These are phyloP conservation scores for Paracoccidioides brasiliensis DNA, from an alignment of 2,329 filamentous ascomycete species.

Conservation along the genomic window DNA sequence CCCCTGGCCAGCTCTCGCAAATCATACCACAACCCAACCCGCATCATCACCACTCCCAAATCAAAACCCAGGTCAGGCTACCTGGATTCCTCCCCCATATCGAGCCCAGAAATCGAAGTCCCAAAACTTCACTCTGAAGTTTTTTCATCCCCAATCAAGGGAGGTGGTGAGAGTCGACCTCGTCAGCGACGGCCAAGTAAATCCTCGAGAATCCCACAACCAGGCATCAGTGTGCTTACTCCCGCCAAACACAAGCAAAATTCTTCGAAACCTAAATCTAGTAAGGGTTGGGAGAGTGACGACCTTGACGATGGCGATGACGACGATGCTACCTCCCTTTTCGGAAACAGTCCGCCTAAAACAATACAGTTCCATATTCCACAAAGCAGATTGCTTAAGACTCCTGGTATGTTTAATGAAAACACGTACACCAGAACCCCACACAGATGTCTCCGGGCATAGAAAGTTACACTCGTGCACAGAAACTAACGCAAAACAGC, in stretches of 20 bases:
- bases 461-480: not conserved
- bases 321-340: slow-evolving; percentile 43
- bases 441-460: not conserved
- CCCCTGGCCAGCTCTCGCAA: slow-evolving; percentile 43
- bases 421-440: not conserved
- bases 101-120: slow-evolving; percentile 64
- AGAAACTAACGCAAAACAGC: slow-evolving; percentile 18
- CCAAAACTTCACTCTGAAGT: slow-evolving; percentile 75
- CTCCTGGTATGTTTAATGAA: slow-evolving; percentile 28
- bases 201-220: slow-evolving; percentile 48
- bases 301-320: slow-evolving; percentile 48
- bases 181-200: slow-evolving; percentile 29
- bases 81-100: slow-evolving; percentile 43
- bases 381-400: slow-evolving; percentile 36
- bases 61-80: slow-evolving; percentile 16
- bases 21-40: slow-evolving; percentile 8
- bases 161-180: slow-evolving; percentile 18
- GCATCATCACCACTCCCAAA: slow-evolving; percentile 14
- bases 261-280: slow-evolving; percentile 21
- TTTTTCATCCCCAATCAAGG: slow-evolving; percentile 60
- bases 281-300: slow-evolving; percentile 57
- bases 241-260: slow-evolving; percentile 38
- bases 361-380: slow-evolving; percentile 42
- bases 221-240: slow-evolving; percentile 76
- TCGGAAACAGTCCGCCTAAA: slow-evolving; percentile 80